Evolutionary conservation across 148 eudicot genomes (phyloP), one percentile per base, ranked within the genome.

Genomic region (Rhododendron henanense): DNA sequence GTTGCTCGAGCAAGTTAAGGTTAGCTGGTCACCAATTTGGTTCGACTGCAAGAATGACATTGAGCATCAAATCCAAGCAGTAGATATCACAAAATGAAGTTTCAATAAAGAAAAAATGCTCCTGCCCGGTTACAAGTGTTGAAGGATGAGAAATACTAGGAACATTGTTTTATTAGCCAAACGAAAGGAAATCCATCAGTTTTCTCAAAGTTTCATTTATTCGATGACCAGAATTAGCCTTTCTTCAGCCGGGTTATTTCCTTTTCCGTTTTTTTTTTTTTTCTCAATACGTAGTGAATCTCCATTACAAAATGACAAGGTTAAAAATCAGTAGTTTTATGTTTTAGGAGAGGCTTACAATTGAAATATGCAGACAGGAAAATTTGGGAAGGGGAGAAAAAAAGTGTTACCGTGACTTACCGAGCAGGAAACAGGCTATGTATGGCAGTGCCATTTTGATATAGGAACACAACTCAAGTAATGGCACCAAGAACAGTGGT

Each of bases 401-500:
- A 11, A 18, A 35, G 31, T 51, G 33, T 57, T n/a, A 25, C 21
- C 71, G 10, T 25, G 13, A 53, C 83, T 84, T 89, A 95, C 99
- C 92, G 79, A 28, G 86, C 98, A 96, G 83, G 93, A 92, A 10
- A 87, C 84, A 48, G 94, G 90, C 85, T 92, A 65, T 19, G 93
- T 63, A 74, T 91, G 82, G 89, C 99, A 94, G 87, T 89, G 95
- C 97, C 96, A 92, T 83, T 86, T 88, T 80, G 94, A 90, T 69
- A 96, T 91, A 84, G 97, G 96, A 59, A 95, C 87, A 86, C 98
- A 95, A 65, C 94, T 95, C 85, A 95, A 81, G 83, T 96, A 93
- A 88, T 92, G 99, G 92, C 99, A 95, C 97, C 99, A 95, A 25
- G 98, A 95, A 73, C 99, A 96, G 73, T 90, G 91, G n/a, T 94